Base-by-base conservation (phyloP, 345 rosid species). In the Citrus maxima region DNA sequence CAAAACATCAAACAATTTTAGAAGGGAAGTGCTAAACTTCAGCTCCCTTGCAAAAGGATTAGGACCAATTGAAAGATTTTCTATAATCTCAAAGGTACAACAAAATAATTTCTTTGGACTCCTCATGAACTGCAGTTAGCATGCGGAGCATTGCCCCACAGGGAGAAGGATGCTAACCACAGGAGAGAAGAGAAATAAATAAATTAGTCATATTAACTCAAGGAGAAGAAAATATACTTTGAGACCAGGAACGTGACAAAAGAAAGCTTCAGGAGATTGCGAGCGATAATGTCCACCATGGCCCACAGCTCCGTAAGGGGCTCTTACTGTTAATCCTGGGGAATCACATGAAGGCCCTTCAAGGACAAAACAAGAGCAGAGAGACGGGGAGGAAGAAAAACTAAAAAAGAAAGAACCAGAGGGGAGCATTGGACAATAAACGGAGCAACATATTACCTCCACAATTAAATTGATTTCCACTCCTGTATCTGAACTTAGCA, bases 241-340 rank as follows among this genome's bases (percentile, higher is more conserved):
- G 85, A 95, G 86, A 82, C 97, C 99, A 49, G 97, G 98, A 76
- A 92, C 95, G 76, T 93, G 99, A 79, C 99, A 92, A 70, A 95
- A 95, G 89, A 95, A 93, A 79, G 95, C 98, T 90, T 95, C 97
- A 71, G 97, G 98, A 27, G 98, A 95, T 80, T 93, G 98, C 0
- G 93, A 95, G 74, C 91, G 98, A 82, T 95, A 92, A 82, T 93
- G 97, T 67, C 97, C 99, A 64, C 94, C 97, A 78, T 96, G 99
- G 69, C 97, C 98, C 58, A 93, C 95, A 25, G 95, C 97, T 66
- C 97, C 94, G 75, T 91, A 93, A 0, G 97, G 97, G 38, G 95
- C 88, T 84, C 98, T 86, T 72, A 95, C 86, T 0, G 98, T 95
- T 86, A 93, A 92, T 78, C 97, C 96, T 93, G 86, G 55, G 62